Conservation (phyloP, 2,329 filamentous ascomycete species). For the Neoscytalidium dimidiatum region DNA sequence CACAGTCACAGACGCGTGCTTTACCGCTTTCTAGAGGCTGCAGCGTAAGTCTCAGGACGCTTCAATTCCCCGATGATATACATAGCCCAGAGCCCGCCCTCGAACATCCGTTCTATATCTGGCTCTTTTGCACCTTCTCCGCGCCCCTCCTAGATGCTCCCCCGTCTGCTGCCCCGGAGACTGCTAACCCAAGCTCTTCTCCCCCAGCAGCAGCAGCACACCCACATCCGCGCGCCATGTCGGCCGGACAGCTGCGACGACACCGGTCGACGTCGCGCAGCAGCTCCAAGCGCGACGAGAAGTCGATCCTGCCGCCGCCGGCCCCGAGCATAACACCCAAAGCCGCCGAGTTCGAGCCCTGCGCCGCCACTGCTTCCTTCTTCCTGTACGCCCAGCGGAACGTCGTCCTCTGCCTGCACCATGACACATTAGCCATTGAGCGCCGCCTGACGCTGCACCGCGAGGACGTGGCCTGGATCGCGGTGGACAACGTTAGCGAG, state of each 20-base stretch:
- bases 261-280: conserved; percentile 45
- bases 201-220: conserved; percentile 33
- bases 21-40: conserved; percentile 39
- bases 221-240: conserved; percentile 40
- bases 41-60: not conserved
- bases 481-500: conserved; percentile 90
- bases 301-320: conserved; percentile 33
- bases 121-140: conserved; percentile 8
- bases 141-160: conserved; percentile 9
- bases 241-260: conserved; percentile 41
- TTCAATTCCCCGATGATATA: conserved; percentile 32
- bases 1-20: conserved; percentile 40
- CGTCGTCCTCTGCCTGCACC: conserved; percentile 82
- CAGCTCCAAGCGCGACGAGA: conserved; percentile 36
- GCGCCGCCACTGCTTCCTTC: conserved; percentile 86
- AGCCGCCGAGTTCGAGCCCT: conserved; percentile 70
- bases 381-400: conserved; percentile 86
- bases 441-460: conserved; percentile 80
- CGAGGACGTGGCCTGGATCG: conserved; percentile 80
- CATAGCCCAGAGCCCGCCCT: conserved; percentile 28
- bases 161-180: not conserved
- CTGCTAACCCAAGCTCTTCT: conserved; percentile 27
- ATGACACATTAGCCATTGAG: conserved; percentile 89
- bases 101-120: conserved; percentile 23
- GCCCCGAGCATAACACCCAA: conserved; percentile 48